These are phyloP conservation scores for Camelina neglecta DNA, from an alignment of 345 rosid species.

Conservation along the genomic window DNA sequence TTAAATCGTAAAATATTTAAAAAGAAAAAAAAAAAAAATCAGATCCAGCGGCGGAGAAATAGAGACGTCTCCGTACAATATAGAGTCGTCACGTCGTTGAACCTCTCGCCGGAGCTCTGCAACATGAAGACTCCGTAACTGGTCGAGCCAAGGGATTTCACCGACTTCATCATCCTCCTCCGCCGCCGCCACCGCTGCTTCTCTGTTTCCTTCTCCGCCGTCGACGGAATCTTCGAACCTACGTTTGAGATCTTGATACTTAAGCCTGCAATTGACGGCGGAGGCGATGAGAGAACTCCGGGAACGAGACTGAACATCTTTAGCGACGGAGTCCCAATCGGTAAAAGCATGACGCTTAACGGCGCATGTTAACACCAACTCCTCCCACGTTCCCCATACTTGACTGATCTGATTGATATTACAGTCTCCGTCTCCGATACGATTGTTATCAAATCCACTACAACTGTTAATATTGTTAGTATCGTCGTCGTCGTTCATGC, in stretches of 20 bases:
- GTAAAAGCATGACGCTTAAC: constrained; percentile 74
- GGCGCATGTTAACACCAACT: constrained; percentile 73
- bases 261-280: constrained; percentile 57
- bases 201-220: constrained; percentile 4
- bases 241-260: constrained; percentile 67
- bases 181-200: background rate
- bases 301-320: constrained; percentile 63
- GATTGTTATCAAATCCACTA: constrained; percentile 27
- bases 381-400: constrained; percentile 80
- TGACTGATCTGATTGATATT: constrained; percentile 24
- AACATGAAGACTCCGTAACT: constrained; percentile 59
- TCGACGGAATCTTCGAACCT: constrained; percentile 51
- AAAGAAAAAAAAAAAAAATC: constrained; percentile 19
- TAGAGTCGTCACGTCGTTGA: constrained; percentile 69
- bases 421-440: constrained; percentile 15
- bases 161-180: constrained; percentile 39
- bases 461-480: constrained; percentile 22
- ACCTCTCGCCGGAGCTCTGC: constrained; percentile 72
- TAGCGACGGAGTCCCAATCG: constrained; percentile 75
- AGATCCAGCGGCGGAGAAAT: constrained; percentile 47
- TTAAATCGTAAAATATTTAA: background rate
- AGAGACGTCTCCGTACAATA: constrained; percentile 51
- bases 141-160: constrained; percentile 62
- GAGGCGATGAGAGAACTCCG: constrained; percentile 54
- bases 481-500: constrained; percentile 39